phyloP scores from a whole-genome alignment of 306 rosid species.

The Ormosia semicastrata region DNA sequence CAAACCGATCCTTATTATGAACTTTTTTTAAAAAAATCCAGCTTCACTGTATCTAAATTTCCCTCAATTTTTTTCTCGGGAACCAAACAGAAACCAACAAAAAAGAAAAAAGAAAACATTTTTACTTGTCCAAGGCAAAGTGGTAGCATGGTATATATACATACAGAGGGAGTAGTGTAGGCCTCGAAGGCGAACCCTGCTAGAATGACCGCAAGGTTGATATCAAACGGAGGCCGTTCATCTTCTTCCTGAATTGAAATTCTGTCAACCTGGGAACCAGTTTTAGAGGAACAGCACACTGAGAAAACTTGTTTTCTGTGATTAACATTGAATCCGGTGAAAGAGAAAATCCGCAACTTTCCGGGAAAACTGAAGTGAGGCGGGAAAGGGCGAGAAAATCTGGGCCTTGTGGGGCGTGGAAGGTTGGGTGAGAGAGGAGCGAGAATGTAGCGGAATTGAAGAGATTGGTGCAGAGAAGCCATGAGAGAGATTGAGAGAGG shows the following conservation, averaged over 20 bases:
- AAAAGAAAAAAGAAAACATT: background rate
- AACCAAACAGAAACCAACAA: background rate
- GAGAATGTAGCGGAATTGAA: conserved; percentile 43
- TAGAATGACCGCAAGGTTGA: conserved; percentile 84
- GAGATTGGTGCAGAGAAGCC: conserved; percentile 51
- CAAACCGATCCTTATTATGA: background rate
- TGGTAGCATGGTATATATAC: background rate
- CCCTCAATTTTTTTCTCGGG: background rate
- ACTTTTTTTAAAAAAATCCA: background rate
- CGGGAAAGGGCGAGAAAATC: conserved; percentile 34
- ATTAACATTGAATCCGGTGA: background rate
- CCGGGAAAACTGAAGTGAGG: background rate
- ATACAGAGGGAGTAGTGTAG: conserved; percentile 74
- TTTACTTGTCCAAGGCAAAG: background rate
- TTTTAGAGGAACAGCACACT: conserved; percentile 39
- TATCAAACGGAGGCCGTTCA: conserved; percentile 72
- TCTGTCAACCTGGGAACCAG: conserved; percentile 43
- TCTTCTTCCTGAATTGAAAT: conserved; percentile 30
- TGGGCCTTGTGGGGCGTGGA: background rate
- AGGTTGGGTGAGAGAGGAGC: conserved; percentile 32
- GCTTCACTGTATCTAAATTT: background rate
- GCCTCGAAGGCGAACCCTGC: conserved; percentile 96
- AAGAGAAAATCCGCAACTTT: conserved; percentile 37
- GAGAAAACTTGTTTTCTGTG: conserved; percentile 35
- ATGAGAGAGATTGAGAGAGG: conserved; percentile 16